These are phyloP conservation scores for Vachellia pachyceras DNA, from an alignment of 306 rosid species.

Conservation along the genomic window DNA sequence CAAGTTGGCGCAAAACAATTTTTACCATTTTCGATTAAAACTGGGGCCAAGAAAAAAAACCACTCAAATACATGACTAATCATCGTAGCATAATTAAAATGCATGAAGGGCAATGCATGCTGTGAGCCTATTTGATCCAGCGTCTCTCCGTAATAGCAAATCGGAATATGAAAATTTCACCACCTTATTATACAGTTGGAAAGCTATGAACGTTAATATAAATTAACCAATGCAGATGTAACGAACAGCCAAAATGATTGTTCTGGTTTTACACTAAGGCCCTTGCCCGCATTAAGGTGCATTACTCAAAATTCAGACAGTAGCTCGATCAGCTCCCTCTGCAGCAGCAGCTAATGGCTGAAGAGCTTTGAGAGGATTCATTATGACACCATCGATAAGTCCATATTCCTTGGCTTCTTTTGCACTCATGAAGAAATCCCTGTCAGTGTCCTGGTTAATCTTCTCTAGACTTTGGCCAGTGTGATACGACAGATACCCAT, in stretches of 20 bases:
- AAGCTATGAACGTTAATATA: constrained; percentile 39
- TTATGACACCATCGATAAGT: constrained; percentile 88
- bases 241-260: constrained; percentile 42
- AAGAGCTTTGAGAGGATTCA: constrained; percentile 96
- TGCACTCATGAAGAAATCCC: constrained; percentile 98
- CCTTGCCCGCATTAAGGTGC: background rate
- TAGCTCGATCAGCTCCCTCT: constrained; percentile 49
- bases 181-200: constrained; percentile 38
- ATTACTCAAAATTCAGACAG: constrained; percentile 33
- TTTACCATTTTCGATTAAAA: background rate
- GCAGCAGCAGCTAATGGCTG: constrained; percentile 70
- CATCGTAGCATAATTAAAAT: background rate
- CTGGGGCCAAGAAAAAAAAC: background rate
- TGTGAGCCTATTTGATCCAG: constrained; percentile 23
- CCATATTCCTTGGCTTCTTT: constrained; percentile 98
- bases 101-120: background rate
- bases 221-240: constrained; percentile 16
- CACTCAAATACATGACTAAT: background rate
- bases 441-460: constrained; percentile 92
- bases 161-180: constrained; percentile 2
- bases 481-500: constrained; percentile 91
- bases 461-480: constrained; percentile 90
- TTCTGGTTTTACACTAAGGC: constrained; percentile 29
- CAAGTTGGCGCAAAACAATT: no score
- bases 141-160: constrained; percentile 21